phyloP scores from a whole-genome alignment of 23 red algal species.

The Gracilaria caudata region DNA sequence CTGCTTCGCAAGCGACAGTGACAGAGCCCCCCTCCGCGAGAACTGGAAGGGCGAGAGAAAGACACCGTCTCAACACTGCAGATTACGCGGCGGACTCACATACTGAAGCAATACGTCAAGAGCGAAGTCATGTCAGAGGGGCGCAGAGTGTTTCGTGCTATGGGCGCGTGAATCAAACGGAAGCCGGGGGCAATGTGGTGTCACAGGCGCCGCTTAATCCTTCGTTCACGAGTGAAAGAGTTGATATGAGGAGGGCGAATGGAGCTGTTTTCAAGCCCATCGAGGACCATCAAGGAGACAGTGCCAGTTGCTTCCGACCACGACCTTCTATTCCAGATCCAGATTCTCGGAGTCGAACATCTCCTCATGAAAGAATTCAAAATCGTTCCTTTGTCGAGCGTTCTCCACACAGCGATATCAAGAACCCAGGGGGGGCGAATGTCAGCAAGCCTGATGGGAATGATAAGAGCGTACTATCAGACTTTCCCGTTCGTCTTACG shows the following conservation, averaged over 20 bases:
- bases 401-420: constrained; percentile 6
- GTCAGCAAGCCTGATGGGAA: constrained; percentile 16
- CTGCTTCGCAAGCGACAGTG: neutral
- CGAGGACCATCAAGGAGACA: constrained; percentile 71
- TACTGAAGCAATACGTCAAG: neutral
- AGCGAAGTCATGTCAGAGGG: neutral
- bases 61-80: neutral
- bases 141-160: constrained; percentile 36
- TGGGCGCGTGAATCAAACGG: constrained; percentile 22
- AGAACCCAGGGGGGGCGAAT: neutral
- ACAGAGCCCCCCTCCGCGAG: neutral
- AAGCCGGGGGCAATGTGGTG: constrained; percentile 19
- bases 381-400: neutral
- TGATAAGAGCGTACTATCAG: constrained; percentile 58
- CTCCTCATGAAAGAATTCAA: neutral
- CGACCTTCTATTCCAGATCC: neutral
- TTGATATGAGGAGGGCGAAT: constrained; percentile 2
- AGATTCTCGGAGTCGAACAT: constrained; percentile 27
- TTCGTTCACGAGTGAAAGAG: constrained; percentile 63
- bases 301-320: constrained; percentile 54
- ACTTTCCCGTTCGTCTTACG: constrained; percentile 31
- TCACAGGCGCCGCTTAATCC: constrained; percentile 35
- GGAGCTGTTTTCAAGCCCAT: constrained; percentile 9
- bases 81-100: constrained; percentile 16
- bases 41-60: neutral